Conservation (phyloP, 176 grass and related monocot species). For the Eleusine coracana region DNA sequence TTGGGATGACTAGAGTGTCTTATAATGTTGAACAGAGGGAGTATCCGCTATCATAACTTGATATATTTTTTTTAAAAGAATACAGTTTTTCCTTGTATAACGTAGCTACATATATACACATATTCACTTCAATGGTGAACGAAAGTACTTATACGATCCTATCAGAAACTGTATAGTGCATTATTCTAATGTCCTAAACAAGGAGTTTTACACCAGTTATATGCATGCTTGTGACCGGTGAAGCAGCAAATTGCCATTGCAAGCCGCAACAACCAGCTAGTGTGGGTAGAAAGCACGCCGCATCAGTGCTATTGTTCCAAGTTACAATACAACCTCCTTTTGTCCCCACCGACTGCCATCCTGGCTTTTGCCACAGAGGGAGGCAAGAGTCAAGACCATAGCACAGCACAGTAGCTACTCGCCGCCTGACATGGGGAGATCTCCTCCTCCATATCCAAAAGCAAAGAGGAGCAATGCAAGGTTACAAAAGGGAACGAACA, state of each 20-base stretch:
- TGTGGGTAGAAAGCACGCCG: conserved; percentile 52
- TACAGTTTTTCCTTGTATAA: neutral
- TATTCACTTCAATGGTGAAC: neutral
- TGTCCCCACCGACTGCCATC: conserved; percentile 47
- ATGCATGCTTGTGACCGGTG: conserved; percentile 20
- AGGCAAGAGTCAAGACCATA: conserved; percentile 37
- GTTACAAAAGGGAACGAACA: conserved; percentile 50
- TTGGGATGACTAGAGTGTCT: no score
- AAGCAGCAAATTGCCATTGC: conserved; percentile 33
- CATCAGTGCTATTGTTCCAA: conserved; percentile 37
- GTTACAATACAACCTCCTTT: conserved; percentile 41
- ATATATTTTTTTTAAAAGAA: no score
- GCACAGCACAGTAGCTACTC: conserved; percentile 30
- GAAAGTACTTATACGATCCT: neutral
- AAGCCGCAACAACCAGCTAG: conserved; percentile 45
- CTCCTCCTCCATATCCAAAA: conserved; percentile 44
- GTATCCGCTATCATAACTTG: no score
- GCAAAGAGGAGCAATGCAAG: conserved; percentile 31
- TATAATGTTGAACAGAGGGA: no score
- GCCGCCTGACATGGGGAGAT: conserved; percentile 48
- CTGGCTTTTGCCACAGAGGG: conserved; percentile 42
- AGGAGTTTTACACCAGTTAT: neutral
- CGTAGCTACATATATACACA: neutral
- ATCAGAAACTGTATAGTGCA: neutral
- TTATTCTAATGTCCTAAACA: neutral